Base-by-base conservation (phyloP, 805 yeast species). In the Ogataea dorogensis region DNA sequence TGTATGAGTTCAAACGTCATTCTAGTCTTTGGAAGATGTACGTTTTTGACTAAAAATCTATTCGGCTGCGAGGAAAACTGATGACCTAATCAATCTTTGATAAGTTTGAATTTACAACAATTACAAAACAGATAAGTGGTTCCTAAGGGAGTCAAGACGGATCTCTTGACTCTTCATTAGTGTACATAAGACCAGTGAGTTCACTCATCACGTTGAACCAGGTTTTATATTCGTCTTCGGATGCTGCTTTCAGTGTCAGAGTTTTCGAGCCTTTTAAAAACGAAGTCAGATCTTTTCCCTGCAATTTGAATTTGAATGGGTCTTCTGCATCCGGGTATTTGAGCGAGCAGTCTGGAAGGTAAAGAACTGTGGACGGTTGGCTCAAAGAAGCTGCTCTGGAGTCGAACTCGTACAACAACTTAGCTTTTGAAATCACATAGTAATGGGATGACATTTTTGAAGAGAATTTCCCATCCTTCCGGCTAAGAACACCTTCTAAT, bases 391-490 rank as follows among this genome's bases (percentile, higher is more conserved):
- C 46, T 17, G 73, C 68, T 38, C 66, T 61, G 10, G 73, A 60
- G 40, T 67, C 68, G 54, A 69, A 73, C 44, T 70, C 74, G 43
- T 67, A 66, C 15, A 74, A 47, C 48, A 59, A 70, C 15, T 67
- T 60, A 1, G 75, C 47, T 19, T 67, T 69, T 5, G 78, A 65
- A 27, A 74, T 55, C 24, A 69, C 78, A 47, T 65, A 74, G 51
- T 66, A 75, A 46, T 63, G 66, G 7, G 73, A 56, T 34, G 58
- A 56, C 52, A 65, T 73, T 35, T 61, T 54, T 46, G 70, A 69
- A 34, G 61, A 51, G 18, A 75, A 40, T 23, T 58, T 54, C 5
- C 75, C 71, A 30, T 67, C 69, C 51, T 70, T 71, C 35, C 71
- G 66, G 45, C 59, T 57, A 25, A 74, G 51, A 17, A 62, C 43